Evolutionary conservation across 2,329 filamentous ascomycete genomes (phyloP).

Genomic region (Coleophoma crateriformis): DNA sequence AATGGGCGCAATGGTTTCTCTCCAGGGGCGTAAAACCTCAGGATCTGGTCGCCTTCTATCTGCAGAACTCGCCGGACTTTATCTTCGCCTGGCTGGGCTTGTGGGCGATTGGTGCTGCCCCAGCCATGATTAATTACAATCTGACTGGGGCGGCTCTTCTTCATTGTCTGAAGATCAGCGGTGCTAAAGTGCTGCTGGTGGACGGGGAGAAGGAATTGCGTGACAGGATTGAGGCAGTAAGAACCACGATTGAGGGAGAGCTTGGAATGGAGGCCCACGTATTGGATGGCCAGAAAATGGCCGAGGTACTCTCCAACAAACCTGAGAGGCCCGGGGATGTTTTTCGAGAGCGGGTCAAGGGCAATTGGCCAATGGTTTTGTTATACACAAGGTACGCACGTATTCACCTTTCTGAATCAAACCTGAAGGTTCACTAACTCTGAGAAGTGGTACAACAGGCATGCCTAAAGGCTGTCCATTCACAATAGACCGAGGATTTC

Average conservation of each 20-base stretch:
- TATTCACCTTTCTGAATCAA: not conserved
- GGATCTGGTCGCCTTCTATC: slow-evolving; percentile 60
- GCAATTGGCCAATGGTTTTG: slow-evolving; percentile 51
- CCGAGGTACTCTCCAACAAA: slow-evolving; percentile 39
- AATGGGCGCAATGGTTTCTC: slow-evolving; percentile 58
- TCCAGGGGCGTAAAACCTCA: slow-evolving; percentile 50
- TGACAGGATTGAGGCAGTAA: slow-evolving; percentile 52
- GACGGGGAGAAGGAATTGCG: slow-evolving; percentile 49
- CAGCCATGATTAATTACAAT: slow-evolving; percentile 68
- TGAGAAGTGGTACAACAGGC: slow-evolving; percentile 63
- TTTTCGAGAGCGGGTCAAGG: slow-evolving; percentile 44
- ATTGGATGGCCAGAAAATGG: slow-evolving; percentile 42
- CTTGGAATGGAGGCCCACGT: slow-evolving; percentile 49
- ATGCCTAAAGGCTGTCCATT: slow-evolving; percentile 67
- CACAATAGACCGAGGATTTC: slow-evolving; percentile 38
- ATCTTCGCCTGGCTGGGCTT: slow-evolving; percentile 60
- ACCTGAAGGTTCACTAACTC: slow-evolving; percentile 1
- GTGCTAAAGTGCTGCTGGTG: slow-evolving; percentile 50
- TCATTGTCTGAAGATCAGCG: slow-evolving; percentile 58
- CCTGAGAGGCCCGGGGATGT: slow-evolving; percentile 48
- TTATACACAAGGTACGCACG: slow-evolving; percentile 59
- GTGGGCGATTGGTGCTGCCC: slow-evolving; percentile 61
- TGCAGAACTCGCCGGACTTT: slow-evolving; percentile 64
- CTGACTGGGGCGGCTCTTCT: slow-evolving; percentile 56
- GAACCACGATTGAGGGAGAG: slow-evolving; percentile 38